A percentile compares a stretch with the other conserved stretches of the same genome.
These are phyloP conservation scores for Scedosporium boydii DNA, from an alignment of 2,329 filamentous ascomycete genomes.

Conservation along the genomic window DNA sequence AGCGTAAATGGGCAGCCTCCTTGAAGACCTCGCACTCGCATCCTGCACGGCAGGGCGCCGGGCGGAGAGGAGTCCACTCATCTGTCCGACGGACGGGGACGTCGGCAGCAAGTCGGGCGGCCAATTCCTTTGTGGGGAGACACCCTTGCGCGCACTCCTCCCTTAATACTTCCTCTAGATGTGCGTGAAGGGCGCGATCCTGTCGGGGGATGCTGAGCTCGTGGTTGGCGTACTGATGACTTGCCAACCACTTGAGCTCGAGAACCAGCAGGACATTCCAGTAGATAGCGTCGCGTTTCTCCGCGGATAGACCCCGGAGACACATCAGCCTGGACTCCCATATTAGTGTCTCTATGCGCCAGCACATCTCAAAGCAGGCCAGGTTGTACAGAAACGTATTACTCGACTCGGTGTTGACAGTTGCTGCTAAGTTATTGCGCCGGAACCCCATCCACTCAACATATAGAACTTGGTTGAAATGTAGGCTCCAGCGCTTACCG, in stretches of 20 bases:
- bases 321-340: slow-evolving; percentile 10
- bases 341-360: slow-evolving; percentile 1
- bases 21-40: no score
- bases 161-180: background rate
- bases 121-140: background rate
- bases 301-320: slow-evolving; percentile 7
- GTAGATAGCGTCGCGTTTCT: background rate
- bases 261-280: background rate
- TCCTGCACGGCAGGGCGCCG: no score
- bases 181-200: background rate
- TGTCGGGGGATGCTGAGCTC: background rate
- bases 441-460: background rate
- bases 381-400: background rate
- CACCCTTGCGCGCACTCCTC: background rate
- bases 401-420: background rate
- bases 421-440: background rate
- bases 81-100: background rate
- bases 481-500: background rate
- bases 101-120: background rate
- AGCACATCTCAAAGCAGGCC: background rate
- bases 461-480: background rate
- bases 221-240: background rate
- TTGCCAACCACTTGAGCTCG: background rate
- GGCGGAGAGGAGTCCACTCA: no score
- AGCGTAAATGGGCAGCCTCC: no score